Evolutionary conservation across 1,284 basidiomycete genomes (phyloP).

Genomic region (Rhodotorula sp.): DNA sequence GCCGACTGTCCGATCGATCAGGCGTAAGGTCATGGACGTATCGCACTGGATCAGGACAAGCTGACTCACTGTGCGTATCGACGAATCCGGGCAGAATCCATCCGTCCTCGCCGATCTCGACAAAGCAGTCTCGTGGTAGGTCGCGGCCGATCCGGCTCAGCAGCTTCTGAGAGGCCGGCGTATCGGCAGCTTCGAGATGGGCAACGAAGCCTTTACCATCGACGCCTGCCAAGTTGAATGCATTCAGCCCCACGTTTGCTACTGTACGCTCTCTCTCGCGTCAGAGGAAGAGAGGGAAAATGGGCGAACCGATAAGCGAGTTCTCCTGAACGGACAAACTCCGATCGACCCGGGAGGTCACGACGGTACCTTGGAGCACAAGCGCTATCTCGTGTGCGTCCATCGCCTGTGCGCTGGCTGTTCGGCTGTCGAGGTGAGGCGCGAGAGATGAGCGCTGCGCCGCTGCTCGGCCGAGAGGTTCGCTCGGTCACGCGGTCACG

Average conservation of each 20-base stretch:
- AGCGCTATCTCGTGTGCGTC: neutral
- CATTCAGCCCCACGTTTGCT: no score
- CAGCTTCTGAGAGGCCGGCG: neutral
- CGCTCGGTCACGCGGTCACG: no score
- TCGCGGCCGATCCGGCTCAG: neutral
- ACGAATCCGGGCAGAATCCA: conserved; percentile 72
- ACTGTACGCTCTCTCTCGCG: no score
- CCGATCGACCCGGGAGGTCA: conserved; percentile 59
- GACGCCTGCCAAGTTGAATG: conserved; percentile 52
- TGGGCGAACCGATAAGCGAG: conserved; percentile 58
- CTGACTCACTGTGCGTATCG: conserved; percentile 33
- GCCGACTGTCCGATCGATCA: no score
- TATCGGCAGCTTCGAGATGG: conserved; percentile 49
- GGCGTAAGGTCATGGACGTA: no score
- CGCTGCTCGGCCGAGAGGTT: no score
- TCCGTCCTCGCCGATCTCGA: conserved; percentile 45
- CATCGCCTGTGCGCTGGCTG: neutral
- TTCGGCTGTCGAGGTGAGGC: no score
- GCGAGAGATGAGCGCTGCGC: no score
- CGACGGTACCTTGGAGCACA: conserved; percentile 58
- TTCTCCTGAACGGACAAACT: conserved; percentile 60
- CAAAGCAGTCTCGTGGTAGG: conserved; percentile 12
- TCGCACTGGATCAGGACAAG: no score
- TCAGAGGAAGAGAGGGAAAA: conserved; percentile 1
- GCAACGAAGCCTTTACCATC: conserved; percentile 60